These are phyloP conservation scores for Erythrophleum fordii DNA, from an alignment of 306 rosid genomes.

Conservation along the genomic window DNA sequence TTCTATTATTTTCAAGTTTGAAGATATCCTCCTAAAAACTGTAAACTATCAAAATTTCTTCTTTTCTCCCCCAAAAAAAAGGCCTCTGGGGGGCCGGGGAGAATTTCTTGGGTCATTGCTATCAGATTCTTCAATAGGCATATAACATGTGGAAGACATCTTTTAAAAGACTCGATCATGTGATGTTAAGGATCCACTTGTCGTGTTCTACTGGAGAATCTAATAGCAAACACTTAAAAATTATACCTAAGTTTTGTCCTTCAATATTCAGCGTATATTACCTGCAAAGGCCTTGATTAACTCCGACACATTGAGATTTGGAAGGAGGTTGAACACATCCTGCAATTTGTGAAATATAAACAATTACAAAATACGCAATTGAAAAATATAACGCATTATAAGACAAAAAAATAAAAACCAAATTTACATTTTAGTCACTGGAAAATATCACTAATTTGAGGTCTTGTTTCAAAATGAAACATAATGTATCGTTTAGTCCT, in stretches of 20 bases:
- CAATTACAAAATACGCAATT: background rate
- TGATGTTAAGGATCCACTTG: background rate
- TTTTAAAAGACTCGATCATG: background rate
- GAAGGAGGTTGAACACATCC: constrained; percentile 77
- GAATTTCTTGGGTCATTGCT: background rate
- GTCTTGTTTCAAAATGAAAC: background rate
- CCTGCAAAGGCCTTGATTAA: constrained; percentile 72
- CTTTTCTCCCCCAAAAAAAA: background rate
- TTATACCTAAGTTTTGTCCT: background rate
- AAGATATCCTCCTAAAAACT: background rate
- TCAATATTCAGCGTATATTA: background rate
- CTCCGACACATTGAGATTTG: constrained; percentile 65
- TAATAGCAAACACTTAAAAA: background rate
- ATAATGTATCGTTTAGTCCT: background rate
- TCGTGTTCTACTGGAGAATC: background rate
- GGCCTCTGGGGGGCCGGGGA: too few species aligned
- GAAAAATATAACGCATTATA: background rate
- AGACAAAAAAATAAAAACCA: too few species aligned
- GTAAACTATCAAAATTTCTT: background rate
- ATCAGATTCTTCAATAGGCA: background rate
- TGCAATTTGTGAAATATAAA: constrained; percentile 29
- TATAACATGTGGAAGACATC: background rate
- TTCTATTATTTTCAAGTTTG: background rate
- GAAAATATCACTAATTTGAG: background rate
- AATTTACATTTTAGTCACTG: background rate